These are phyloP conservation scores for Candida nanaspora DNA, from an alignment of 805 yeast genomes.

Conservation along the genomic window DNA sequence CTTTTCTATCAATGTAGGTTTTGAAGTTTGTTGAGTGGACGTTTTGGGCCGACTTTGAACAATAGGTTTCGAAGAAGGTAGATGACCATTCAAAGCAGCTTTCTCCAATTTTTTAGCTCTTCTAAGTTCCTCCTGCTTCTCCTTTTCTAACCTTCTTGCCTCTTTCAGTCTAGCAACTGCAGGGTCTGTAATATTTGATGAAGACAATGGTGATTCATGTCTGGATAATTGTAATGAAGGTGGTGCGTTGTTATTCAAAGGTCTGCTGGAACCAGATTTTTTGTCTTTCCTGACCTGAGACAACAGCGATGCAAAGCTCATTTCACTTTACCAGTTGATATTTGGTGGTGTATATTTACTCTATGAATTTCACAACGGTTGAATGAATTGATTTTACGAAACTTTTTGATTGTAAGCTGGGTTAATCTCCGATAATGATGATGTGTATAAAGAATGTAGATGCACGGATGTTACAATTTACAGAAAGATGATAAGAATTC, in stretches of 20 bases:
- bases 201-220: slow-evolving; percentile 11
- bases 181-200: slow-evolving; percentile 45
- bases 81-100: slow-evolving; percentile 1
- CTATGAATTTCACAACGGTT: too few relatives aligned
- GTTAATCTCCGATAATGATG: too few relatives aligned
- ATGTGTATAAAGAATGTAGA: too few relatives aligned
- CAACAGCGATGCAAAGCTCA: slow-evolving; percentile 19
- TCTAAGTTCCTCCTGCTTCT: slow-evolving; percentile 10
- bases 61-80: not conserved
- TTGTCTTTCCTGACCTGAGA: slow-evolving; percentile 11
- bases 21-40: not conserved
- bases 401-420: too few relatives aligned
- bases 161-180: slow-evolving; percentile 67
- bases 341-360: too few relatives aligned
- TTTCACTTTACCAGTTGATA: too few relatives aligned
- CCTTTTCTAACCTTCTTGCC: slow-evolving; percentile 50
- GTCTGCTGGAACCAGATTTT: not conserved
- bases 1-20: too few relatives aligned
- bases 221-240: not conserved
- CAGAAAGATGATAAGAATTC: too few relatives aligned
- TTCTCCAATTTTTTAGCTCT: slow-evolving; percentile 5
- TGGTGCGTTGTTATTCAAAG: too few relatives aligned
- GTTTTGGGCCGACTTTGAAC: not conserved
- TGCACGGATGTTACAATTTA: too few relatives aligned
- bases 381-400: too few relatives aligned